Evolutionary conservation across 192 early-diverging fungal species (phyloP).

Genomic region (Podila epigama): DNA sequence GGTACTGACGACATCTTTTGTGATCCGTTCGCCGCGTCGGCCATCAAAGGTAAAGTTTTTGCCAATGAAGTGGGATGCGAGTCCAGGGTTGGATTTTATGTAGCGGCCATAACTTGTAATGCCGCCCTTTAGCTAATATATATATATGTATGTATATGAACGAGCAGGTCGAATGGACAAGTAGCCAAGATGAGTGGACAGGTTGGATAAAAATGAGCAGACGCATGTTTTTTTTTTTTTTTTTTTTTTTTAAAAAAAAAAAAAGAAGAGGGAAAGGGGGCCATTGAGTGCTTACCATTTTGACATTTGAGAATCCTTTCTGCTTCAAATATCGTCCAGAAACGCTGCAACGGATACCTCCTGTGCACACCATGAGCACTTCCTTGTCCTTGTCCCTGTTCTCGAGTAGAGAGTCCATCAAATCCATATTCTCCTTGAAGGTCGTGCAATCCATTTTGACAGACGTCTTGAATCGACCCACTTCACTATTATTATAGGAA

Average conservation of each 20-base stretch:
- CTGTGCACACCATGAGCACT: conserved; percentile 51
- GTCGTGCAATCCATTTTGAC: conserved; percentile 47
- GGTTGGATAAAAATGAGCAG: not conserved
- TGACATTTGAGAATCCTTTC: conserved; percentile 68
- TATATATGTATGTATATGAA: not conserved
- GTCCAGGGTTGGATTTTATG: conserved; percentile 47
- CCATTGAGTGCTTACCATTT: conserved; percentile 56
- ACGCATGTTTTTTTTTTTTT: not conserved
- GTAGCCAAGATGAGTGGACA: not conserved
- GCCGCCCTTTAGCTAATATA: conserved; percentile 66
- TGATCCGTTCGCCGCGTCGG: conserved; percentile 73
- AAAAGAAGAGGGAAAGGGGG: too few species aligned
- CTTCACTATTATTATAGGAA: conserved; percentile 10
- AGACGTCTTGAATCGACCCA: conserved; percentile 32
- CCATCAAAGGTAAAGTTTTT: conserved; percentile 87
- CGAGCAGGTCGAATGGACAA: not conserved
- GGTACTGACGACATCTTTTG: conserved; percentile 65
- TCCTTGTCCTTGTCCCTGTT: conserved; percentile 26
- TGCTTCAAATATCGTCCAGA: conserved; percentile 75
- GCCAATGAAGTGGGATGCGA: conserved; percentile 68
- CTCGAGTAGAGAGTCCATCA: conserved; percentile 27
- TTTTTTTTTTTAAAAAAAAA: not conserved
- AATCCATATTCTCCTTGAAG: conserved; percentile 44
- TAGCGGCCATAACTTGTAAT: conserved; percentile 78
- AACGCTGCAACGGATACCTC: conserved; percentile 82